Evolutionary conservation across 2,329 filamentous ascomycete genomes (phyloP).

Genomic region (Ambrosiella xylebori): DNA sequence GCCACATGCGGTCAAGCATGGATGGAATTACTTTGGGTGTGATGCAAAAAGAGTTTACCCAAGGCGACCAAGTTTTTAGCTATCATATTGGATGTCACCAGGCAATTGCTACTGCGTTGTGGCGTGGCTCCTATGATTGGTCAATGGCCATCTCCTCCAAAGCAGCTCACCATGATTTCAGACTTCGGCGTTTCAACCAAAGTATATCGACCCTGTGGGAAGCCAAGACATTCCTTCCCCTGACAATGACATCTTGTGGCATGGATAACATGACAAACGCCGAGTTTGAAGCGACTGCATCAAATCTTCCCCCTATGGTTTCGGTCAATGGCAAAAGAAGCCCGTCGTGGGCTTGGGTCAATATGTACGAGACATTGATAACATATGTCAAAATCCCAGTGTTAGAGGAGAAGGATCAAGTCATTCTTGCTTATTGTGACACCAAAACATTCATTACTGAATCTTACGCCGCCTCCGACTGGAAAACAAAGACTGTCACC

Average conservation of each 20-base stretch:
- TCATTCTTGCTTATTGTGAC: not conserved
- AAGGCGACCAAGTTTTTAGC: not conserved
- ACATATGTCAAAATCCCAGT: not conserved
- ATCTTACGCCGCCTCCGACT: not conserved
- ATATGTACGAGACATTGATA: not conserved
- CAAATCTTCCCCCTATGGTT: no score
- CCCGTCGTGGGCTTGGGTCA: not conserved
- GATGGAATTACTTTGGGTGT: not conserved
- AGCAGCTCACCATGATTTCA: not conserved
- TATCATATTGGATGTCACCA: not conserved
- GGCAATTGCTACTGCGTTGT: not conserved
- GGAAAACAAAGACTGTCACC: not conserved
- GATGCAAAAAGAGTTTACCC: not conserved
- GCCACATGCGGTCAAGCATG: not conserved
- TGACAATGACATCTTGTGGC: not conserved
- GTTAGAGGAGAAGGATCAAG: not conserved
- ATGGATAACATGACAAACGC: not conserved
- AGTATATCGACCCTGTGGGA: not conserved
- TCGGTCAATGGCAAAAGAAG: not conserved
- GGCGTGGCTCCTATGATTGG: not conserved
- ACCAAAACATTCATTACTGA: not conserved
- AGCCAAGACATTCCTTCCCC: not conserved
- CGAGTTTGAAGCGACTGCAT: no score
- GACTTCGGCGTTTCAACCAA: not conserved
- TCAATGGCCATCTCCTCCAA: not conserved